Base-by-base conservation (phyloP, 75 land plant species). In the Selaginella moellendorffii region DNA sequence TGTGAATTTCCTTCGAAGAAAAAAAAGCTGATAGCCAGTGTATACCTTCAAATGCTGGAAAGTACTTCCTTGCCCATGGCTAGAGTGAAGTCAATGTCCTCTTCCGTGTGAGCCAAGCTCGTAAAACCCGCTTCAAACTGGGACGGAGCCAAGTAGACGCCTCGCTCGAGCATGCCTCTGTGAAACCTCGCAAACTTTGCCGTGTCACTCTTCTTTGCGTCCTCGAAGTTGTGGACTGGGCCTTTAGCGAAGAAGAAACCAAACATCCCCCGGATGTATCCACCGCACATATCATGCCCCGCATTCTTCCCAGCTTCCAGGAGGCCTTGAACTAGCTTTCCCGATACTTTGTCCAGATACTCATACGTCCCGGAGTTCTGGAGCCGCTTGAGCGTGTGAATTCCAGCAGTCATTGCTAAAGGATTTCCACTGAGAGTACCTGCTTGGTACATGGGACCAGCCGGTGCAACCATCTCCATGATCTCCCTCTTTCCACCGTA, bases 401-500 rank as follows among this genome's bases (percentile, higher is more conserved):
- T 95, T 0, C 99, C 96, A 1, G 99, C 96, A 17, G 96, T 95
- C 99, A 95, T 95, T 24, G 99, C 99, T 61, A 95, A 63, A 25
- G 96, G 99, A 60, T 95, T 95, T 30, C 99, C 99, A 72, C 99
- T 95, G 26, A 95, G 65, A 31, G 99, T 95, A 26, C n/a, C 99
- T 23, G 99, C 99, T 63, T 95, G 99, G 65, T 95, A 95, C 97
- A 95, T 78, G 18, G 97, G 99, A 14, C 99, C 99, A 31, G 96
- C 90, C 28, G 99, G 99, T 28, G 99, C 99, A 36, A 95, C 99
- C 99, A 95, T 86, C 74, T 86, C 80, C 99, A 95, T 95, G 19
- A 95, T 85, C 29, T 90, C 85, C 62, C 77, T 80, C 66, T 77
- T 78, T 58, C 99, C 99, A 56, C 97, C 99, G 68, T 90, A 95